phyloP scores from a whole-genome alignment of 768 basidiomycete genomes.

The Mycena galopus region DNA sequence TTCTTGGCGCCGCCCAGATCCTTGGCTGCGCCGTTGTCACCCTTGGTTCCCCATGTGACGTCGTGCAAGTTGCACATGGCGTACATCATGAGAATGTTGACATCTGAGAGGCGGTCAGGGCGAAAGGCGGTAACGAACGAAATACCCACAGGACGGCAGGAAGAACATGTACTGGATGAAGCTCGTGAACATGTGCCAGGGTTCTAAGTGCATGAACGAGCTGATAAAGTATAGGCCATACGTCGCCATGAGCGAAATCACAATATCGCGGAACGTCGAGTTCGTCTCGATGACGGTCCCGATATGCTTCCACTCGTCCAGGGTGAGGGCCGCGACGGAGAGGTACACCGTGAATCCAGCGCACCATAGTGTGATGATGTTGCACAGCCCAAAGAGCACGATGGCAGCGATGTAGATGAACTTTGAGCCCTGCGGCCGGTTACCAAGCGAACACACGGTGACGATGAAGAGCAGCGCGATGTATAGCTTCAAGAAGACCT shows the following conservation, averaged over 20 bases:
- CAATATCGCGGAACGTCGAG: slow-evolving; percentile 84
- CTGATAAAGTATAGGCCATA: slow-evolving; percentile 89
- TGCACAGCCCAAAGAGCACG: slow-evolving; percentile 83
- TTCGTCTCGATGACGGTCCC: slow-evolving; percentile 72
- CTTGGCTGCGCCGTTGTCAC: slow-evolving; percentile 89
- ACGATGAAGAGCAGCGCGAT: slow-evolving; percentile 87
- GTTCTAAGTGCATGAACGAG: slow-evolving; percentile 91
- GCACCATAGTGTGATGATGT: slow-evolving; percentile 87
- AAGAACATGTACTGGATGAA: slow-evolving; percentile 95
- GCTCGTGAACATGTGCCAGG: slow-evolving; percentile 97
- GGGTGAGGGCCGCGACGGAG: slow-evolving; percentile 75
- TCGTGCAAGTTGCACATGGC: slow-evolving; percentile 95
- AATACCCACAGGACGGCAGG: slow-evolving; percentile 74
- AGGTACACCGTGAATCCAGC: slow-evolving; percentile 93
- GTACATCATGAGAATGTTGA: slow-evolving; percentile 95
- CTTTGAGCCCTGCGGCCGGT: slow-evolving; percentile 92
- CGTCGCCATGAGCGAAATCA: slow-evolving; percentile 82
- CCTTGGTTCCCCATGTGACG: slow-evolving; percentile 94
- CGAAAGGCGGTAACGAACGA: no score
- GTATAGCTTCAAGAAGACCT: slow-evolving; percentile 86
- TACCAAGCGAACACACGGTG: slow-evolving; percentile 90
- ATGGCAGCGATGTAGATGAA: slow-evolving; percentile 86
- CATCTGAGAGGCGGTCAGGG: no score
- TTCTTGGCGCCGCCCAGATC: slow-evolving; percentile 94
- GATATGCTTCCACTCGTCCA: slow-evolving; percentile 82